These are phyloP conservation scores for Oleoguttula mirabilis DNA, from an alignment of 495 filamentous ascomycete species.

Conservation along the genomic window DNA sequence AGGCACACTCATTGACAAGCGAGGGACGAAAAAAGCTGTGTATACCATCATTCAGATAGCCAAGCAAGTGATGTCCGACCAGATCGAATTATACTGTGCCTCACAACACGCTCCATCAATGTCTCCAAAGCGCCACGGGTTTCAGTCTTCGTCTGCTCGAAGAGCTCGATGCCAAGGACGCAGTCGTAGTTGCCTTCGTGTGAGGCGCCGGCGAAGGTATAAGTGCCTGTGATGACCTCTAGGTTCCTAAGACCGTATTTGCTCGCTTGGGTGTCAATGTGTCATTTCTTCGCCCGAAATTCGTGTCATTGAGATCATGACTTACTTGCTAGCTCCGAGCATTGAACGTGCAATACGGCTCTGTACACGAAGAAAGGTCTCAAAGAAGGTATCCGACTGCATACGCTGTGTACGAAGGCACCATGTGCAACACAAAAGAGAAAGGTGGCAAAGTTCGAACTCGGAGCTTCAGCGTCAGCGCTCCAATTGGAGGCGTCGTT, in stretches of 20 bases:
- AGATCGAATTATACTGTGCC: too few species aligned
- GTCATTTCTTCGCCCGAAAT: slow-evolving; percentile 42
- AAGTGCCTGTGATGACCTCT: slow-evolving; percentile 46
- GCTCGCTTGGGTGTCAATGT: slow-evolving; percentile 46
- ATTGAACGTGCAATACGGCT: not conserved
- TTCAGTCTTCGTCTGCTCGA: slow-evolving; percentile 70
- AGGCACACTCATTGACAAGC: too few species aligned
- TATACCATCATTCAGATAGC: too few species aligned
- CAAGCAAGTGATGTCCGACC: too few species aligned
- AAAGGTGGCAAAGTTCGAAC: not conserved
- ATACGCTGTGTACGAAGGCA: not conserved
- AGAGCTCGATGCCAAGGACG: slow-evolving; percentile 52
- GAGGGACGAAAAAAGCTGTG: too few species aligned
- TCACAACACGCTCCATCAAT: too few species aligned
- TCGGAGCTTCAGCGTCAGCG: too few species aligned
- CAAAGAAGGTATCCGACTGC: not conserved
- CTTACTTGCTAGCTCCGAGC: not conserved
- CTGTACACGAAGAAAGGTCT: not conserved
- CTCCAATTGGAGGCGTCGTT: too few species aligned
- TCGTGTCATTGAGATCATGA: not conserved
- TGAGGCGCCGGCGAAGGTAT: slow-evolving; percentile 40
- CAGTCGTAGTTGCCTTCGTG: slow-evolving; percentile 38
- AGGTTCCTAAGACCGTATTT: slow-evolving; percentile 43
- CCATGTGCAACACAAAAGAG: not conserved
- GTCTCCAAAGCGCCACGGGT: too few species aligned